These are phyloP conservation scores for Thermochaetoides dissita DNA, from an alignment of 2,329 filamentous ascomycete species.

Conservation along the genomic window DNA sequence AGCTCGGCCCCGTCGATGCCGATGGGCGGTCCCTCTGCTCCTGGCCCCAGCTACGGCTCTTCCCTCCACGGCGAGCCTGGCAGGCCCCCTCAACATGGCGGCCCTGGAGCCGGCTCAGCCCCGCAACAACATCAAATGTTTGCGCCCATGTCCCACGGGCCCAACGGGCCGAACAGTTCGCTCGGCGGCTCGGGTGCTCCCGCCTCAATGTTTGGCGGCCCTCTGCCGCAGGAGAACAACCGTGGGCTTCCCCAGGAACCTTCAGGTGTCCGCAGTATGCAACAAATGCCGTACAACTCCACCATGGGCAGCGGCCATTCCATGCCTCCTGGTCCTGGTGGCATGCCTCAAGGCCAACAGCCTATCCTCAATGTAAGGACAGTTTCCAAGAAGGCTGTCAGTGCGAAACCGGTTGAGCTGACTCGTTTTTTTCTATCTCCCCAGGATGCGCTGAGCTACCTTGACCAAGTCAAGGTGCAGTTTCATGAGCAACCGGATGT, in stretches of 20 bases:
- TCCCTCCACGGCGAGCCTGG: constrained; percentile 38
- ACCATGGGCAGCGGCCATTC: constrained; percentile 25
- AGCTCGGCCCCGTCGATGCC: constrained; percentile 40
- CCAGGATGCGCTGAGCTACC: constrained; percentile 71
- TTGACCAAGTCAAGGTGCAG: constrained; percentile 96
- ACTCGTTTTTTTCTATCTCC: not conserved
- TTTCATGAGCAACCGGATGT: constrained; percentile 95
- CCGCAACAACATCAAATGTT: constrained; percentile 41
- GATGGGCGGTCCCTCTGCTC: constrained; percentile 37
- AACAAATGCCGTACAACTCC: constrained; percentile 44
- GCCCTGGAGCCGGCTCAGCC: constrained; percentile 32
- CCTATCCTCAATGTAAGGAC: constrained; percentile 57
- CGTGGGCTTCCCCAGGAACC: constrained; percentile 39
- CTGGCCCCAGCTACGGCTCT: constrained; percentile 38
- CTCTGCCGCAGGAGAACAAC: constrained; percentile 45
- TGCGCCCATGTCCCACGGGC: constrained; percentile 35
- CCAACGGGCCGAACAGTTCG: constrained; percentile 35
- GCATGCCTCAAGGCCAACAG: constrained; percentile 64
- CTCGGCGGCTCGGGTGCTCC: constrained; percentile 46
- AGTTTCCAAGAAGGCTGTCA: too few species aligned
- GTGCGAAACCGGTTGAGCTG: too few species aligned
- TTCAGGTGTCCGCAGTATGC: constrained; percentile 38
- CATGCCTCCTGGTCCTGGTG: constrained; percentile 31
- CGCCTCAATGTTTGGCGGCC: constrained; percentile 54
- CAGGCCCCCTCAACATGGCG: constrained; percentile 37